These are phyloP conservation scores for Trypanosoma boissoni DNA, from an alignment of 208 protist genomes.

Conservation along the genomic window DNA sequence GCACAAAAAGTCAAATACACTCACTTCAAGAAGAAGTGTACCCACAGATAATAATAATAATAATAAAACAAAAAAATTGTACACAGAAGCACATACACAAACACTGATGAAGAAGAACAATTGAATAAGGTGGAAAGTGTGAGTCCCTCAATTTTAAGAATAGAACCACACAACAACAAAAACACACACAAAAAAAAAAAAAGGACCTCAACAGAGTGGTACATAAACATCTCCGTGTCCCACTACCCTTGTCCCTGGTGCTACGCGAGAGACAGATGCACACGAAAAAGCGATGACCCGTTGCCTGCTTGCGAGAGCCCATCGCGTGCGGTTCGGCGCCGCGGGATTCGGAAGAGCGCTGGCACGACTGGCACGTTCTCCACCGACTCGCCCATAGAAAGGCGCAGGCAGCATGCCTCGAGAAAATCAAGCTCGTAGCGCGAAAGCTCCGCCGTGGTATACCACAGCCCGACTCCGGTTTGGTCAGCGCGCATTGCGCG, in stretches of 20 bases:
- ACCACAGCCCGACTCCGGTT: constrained; percentile 49
- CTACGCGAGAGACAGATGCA: background rate
- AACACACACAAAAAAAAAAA: constrained; percentile 12
- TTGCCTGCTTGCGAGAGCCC: background rate
- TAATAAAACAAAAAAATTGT: too few species aligned
- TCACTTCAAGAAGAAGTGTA: too few species aligned
- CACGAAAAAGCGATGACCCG: constrained; percentile 11
- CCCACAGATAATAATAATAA: too few species aligned
- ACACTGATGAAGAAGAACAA: background rate
- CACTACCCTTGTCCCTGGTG: too few species aligned
- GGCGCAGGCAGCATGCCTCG: constrained; percentile 76
- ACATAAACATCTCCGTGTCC: too few species aligned
- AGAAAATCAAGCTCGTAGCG: constrained; percentile 86
- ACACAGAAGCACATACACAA: too few species aligned
- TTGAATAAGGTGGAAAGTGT: background rate
- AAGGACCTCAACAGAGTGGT: background rate
- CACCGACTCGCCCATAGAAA: constrained; percentile 51
- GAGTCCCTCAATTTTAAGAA: background rate
- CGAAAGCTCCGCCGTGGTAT: constrained; percentile 46
- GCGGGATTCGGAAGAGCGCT: constrained; percentile 71
- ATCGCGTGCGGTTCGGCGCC: constrained; percentile 16
- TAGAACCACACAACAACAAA: background rate
- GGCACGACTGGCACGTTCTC: constrained; percentile 57
- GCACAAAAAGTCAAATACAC: too few species aligned
- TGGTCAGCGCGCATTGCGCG: constrained; percentile 44